A percentile compares a stretch with the other conserved stretches of the same genome.
Conservation (phyloP, 2,329 filamentous ascomycete species). For the Neonectria sp. region DNA sequence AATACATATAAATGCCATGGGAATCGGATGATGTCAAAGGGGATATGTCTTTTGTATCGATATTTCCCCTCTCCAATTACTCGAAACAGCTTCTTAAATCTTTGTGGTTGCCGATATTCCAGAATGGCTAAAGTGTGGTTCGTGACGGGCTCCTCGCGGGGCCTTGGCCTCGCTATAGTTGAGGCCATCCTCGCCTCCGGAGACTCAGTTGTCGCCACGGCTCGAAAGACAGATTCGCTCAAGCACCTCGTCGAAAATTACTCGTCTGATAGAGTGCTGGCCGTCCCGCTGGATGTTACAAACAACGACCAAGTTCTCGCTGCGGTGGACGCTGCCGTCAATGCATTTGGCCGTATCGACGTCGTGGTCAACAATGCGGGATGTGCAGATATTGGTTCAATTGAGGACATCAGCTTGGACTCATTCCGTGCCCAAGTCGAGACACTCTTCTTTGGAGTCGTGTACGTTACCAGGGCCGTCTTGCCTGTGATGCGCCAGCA, state of each 20-base stretch:
- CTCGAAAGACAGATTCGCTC: conserved; percentile 56
- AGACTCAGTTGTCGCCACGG: conserved; percentile 62
- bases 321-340: conserved; percentile 10
- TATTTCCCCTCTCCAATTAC: no score
- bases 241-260: conserved; percentile 54
- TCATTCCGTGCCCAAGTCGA: conserved; percentile 69
- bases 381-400: conserved; percentile 66
- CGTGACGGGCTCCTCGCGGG: conserved; percentile 64
- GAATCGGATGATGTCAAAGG: neutral
- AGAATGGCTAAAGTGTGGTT: conserved; percentile 58
- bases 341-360: conserved; percentile 29
- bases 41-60: neutral
- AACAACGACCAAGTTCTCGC: conserved; percentile 29
- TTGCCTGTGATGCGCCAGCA: conserved; percentile 52
- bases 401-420: conserved; percentile 65
- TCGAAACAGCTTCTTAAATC: neutral
- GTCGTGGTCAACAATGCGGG: conserved; percentile 52
- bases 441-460: conserved; percentile 71
- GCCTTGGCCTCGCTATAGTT: conserved; percentile 61
- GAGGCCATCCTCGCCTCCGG: conserved; percentile 56
- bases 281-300: conserved; percentile 66
- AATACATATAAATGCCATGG: conserved; percentile 1
- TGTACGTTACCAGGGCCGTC: conserved; percentile 64
- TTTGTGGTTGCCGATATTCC: neutral
- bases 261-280: conserved; percentile 60